These are phyloP conservation scores for Claviceps digitariae DNA, from an alignment of 2,329 filamentous ascomycete species.

Conservation along the genomic window DNA sequence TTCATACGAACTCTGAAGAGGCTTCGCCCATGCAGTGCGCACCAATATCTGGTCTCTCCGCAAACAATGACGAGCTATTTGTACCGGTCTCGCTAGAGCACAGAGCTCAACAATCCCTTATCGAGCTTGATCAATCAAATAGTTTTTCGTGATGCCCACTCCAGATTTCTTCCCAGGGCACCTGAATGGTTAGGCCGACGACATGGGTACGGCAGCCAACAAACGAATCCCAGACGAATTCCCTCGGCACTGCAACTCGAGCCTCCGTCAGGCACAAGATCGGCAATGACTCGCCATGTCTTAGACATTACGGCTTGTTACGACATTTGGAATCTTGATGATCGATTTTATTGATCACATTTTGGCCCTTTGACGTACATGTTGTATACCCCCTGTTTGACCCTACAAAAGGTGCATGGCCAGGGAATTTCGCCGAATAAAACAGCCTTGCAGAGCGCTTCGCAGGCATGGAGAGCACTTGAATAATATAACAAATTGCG, in stretches of 20 bases:
- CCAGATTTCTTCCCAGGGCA: no score
- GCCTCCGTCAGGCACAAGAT: not conserved
- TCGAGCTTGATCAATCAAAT: no score
- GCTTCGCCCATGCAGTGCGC: not conserved
- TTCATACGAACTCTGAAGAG: not conserved
- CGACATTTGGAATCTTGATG: not conserved
- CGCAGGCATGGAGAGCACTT: no score
- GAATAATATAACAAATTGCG: no score
- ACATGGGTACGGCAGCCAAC: not conserved
- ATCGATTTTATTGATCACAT: not conserved
- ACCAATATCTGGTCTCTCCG: not conserved
- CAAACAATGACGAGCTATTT: not conserved
- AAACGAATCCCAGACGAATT: not conserved
- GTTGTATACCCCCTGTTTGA: no score
- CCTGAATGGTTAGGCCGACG: not conserved
- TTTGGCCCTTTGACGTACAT: not conserved
- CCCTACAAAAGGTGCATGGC: no score
- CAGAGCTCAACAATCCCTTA: not conserved
- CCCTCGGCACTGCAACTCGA: not conserved
- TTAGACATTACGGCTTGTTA: not conserved
- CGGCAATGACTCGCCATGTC: not conserved
- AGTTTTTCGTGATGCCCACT: no score
- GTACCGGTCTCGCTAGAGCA: no score
- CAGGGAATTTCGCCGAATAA: no score
- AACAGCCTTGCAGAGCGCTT: no score